Base-by-base conservation (phyloP, 768 basidiomycete species). In the Gyrodon lividus region DNA sequence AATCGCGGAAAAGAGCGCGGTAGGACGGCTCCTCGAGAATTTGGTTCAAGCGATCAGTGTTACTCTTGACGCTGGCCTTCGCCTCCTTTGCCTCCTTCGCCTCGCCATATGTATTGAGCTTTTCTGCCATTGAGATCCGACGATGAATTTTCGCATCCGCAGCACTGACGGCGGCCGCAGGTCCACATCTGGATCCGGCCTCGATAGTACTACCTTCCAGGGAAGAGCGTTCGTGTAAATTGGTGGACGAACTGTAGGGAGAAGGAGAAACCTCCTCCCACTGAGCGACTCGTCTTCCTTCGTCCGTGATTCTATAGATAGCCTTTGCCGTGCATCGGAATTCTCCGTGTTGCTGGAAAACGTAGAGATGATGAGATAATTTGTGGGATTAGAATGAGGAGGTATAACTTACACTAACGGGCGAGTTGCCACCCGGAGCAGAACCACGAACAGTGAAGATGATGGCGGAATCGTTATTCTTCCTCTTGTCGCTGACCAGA, bases 281-380 rank as follows among this genome's bases (percentile, higher is more conserved):
- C 52, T 87, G 84, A 30, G 93, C 94, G 2, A 90, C 71, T 35
- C 86, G 80, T 52, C 83, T 81, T 23, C 97, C 97, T 69, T 95
- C 93, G 16, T 94, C 90, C 0, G 97, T 95, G 65, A 98, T 81
- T 69, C 82, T 86, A 78, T 99, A 99, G 62, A 96, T 86, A 10
- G 94, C 93, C 63, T 96, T 95, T 35, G 92, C 87, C 0, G 94
- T 95, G 70, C 92, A 95, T 37, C 96, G 87, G 77, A 96, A 99
- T 73, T 98, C 96, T 47, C 92, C 94, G 58, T 90, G 84, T 83
- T 88, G 86, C 92, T 92, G 68, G 56, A 53, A 59, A 51, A 51
- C 31, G 54, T 47, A 48, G 40, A 48, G 19, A 54, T 39, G 52
- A 55, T 54, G 42, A 54, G 49, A 46, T 44, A 24, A 24, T 48